Evolutionary conservation across 179 eudicot species (phyloP).

Genomic region (Beta lomatogona): DNA sequence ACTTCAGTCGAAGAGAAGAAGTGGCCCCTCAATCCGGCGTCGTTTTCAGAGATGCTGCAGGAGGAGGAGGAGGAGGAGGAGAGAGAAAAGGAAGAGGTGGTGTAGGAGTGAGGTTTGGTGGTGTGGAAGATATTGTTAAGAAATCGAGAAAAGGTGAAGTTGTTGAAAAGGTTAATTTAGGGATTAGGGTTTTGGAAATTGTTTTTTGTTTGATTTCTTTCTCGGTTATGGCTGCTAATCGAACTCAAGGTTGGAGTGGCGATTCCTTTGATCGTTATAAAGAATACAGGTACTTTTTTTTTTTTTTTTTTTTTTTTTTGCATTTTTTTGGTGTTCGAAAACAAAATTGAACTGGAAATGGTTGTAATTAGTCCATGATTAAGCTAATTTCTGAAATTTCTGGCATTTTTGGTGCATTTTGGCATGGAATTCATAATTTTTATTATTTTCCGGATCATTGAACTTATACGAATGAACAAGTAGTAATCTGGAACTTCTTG

Average conservation of each 20-base stretch:
- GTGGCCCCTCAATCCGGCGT: slow-evolving; percentile 24
- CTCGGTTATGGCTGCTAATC: slow-evolving; percentile 80
- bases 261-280: slow-evolving; percentile 88
- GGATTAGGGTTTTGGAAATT: slow-evolving; percentile 64
- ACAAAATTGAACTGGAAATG: too few relatives aligned
- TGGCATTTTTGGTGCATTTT: too few relatives aligned
- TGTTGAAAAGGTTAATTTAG: slow-evolving; percentile 51
- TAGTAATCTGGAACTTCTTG: neutral
- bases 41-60: slow-evolving; percentile 8
- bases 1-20: slow-evolving; percentile 42
- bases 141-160: slow-evolving; percentile 20
- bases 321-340: too few relatives aligned
- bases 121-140: slow-evolving; percentile 24
- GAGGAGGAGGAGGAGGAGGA: slow-evolving; percentile 33
- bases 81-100: slow-evolving; percentile 6
- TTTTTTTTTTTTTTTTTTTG: neutral
- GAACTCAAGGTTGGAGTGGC: slow-evolving; percentile 88
- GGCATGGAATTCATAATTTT: too few relatives aligned
- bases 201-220: slow-evolving; percentile 71
- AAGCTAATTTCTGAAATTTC: too few relatives aligned
- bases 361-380: too few relatives aligned
- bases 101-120: slow-evolving; percentile 25
- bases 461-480: too few relatives aligned
- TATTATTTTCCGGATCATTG: too few relatives aligned
- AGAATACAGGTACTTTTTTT: slow-evolving; percentile 40